These are phyloP conservation scores for Elongisporangium prolatum DNA, from an alignment of 352 stramenopile genomes.

Conservation along the genomic window DNA sequence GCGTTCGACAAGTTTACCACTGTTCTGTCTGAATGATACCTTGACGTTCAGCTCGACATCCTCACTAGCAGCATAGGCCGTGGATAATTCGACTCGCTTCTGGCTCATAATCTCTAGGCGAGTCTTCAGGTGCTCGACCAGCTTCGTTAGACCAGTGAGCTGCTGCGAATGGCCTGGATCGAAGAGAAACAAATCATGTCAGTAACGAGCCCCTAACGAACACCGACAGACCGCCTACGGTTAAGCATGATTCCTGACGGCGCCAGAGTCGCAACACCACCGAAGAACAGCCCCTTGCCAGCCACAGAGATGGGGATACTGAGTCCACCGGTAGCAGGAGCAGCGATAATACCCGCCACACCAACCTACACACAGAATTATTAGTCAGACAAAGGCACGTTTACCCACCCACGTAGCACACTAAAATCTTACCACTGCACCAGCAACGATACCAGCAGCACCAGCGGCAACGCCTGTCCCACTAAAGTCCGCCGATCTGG, in stretches of 20 bases:
- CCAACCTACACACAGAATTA: slow-evolving; percentile 31
- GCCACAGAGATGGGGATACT: slow-evolving; percentile 79
- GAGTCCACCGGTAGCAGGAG: slow-evolving; percentile 72
- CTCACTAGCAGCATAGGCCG: slow-evolving; percentile 65
- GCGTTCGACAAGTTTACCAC: no score
- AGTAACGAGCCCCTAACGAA: background rate
- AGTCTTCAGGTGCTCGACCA: slow-evolving; percentile 78
- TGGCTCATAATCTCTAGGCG: slow-evolving; percentile 85
- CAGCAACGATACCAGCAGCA: slow-evolving; percentile 74
- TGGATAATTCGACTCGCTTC: slow-evolving; percentile 71
- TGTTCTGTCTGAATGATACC: slow-evolving; percentile 10
- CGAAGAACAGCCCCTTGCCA: slow-evolving; percentile 82
- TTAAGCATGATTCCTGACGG: slow-evolving; percentile 85
- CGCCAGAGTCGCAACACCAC: slow-evolving; percentile 67
- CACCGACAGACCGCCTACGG: slow-evolving; percentile 35
- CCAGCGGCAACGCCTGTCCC: slow-evolving; percentile 78
- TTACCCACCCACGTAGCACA: background rate
- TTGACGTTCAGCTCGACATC: slow-evolving; percentile 78
- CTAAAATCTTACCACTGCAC: slow-evolving; percentile 47
- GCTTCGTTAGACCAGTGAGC: slow-evolving; percentile 60
- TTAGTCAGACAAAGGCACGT: background rate
- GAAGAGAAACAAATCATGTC: slow-evolving; percentile 1
- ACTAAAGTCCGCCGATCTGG: slow-evolving; percentile 77
- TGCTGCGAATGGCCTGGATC: slow-evolving; percentile 85
- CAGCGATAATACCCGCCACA: slow-evolving; percentile 66